Conservation (phyloP, 1,284 basidiomycete genomes). For the Naganishia sp. region DNA sequence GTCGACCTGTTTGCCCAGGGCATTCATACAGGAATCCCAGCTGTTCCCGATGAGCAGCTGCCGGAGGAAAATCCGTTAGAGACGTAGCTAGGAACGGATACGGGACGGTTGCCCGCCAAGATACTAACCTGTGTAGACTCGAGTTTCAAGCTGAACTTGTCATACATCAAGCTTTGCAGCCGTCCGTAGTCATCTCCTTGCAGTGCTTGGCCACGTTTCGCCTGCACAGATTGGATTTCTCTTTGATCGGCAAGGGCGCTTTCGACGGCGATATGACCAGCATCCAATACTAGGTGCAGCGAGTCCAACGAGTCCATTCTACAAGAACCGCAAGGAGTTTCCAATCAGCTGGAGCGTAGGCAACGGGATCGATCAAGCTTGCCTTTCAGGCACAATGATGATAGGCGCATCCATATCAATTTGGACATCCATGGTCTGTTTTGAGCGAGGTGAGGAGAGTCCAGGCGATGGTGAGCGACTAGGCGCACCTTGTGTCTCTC, state of each 20-base stretch:
- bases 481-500: conserved; percentile 51
- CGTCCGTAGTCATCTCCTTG: conserved; percentile 83
- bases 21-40: conserved; percentile 76
- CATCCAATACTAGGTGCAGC: conserved; percentile 90
- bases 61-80: no score
- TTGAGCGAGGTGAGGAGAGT: conserved; percentile 17
- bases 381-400: conserved; percentile 85
- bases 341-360: no score
- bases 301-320: conserved; percentile 71
- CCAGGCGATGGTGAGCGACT: not conserved
- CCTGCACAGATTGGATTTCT: conserved; percentile 74
- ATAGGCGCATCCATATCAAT: conserved; percentile 97
- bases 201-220: conserved; percentile 84
- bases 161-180: conserved; percentile 95
- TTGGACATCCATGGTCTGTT: conserved; percentile 85
- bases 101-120: not conserved
- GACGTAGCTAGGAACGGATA: not conserved
- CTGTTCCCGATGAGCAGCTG: conserved; percentile 90
- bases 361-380: not conserved
- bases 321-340: conserved; percentile 25
- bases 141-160: conserved; percentile 81
- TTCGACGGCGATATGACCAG: conserved; percentile 92
- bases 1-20: conserved; percentile 62
- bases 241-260: conserved; percentile 86
- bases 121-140: conserved; percentile 78